Conservation (phyloP, 176 grass and related monocot species). For the Cenchrus purpureus region DNA sequence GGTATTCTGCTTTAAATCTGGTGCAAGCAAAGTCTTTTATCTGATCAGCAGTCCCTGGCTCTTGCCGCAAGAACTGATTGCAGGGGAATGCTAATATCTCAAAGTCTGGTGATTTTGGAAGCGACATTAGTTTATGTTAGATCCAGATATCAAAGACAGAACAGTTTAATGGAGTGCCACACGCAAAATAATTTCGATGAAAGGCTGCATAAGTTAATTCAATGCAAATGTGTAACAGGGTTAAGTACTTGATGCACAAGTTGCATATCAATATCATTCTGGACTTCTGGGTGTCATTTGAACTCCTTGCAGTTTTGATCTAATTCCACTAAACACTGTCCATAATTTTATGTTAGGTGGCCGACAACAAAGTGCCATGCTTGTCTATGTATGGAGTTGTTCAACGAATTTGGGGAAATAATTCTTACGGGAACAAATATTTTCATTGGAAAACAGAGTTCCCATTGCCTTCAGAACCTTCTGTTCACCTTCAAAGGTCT, state of each 20-base stretch:
- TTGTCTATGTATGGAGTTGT: constrained; percentile 4
- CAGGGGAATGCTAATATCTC: constrained; percentile 97
- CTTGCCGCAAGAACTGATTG: constrained; percentile 93
- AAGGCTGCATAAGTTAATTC: not conserved
- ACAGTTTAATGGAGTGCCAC: not conserved
- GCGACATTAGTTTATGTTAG: constrained; percentile 20
- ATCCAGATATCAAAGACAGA: constrained; percentile 1
- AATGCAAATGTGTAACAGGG: not conserved
- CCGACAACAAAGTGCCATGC: not conserved
- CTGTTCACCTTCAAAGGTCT: not conserved
- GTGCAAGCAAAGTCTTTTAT: constrained; percentile 87
- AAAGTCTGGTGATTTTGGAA: constrained; percentile 66
- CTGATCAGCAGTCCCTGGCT: constrained; percentile 67
- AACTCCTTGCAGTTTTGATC: not conserved
- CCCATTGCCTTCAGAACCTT: not conserved
- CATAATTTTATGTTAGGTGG: not conserved
- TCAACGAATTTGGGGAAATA: constrained; percentile 10
- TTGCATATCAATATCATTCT: constrained; percentile 1
- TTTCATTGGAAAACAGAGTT: not conserved
- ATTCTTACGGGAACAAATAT: constrained; percentile 12
- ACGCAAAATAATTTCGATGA: not conserved
- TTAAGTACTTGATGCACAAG: not conserved
- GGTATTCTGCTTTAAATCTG: constrained; percentile 92
- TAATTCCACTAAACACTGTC: not conserved
- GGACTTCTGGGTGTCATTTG: not conserved